Base-by-base conservation (phyloP, 75 land plant genomes). In the Adiantum capillusveneris region DNA sequence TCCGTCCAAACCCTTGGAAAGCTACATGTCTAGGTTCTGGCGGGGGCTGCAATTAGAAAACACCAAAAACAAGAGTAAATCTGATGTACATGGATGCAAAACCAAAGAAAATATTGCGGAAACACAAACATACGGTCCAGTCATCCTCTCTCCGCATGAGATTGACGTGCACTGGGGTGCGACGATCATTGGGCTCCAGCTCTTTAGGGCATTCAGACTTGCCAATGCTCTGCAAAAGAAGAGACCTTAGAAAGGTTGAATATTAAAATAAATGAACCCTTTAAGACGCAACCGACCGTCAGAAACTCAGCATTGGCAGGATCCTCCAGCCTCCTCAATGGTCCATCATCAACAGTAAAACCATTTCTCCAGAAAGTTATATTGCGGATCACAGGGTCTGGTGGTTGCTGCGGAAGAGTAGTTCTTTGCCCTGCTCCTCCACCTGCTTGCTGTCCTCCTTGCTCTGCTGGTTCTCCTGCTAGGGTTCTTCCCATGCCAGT, bases 331-430 rank as follows among this genome's bases (percentile, higher is more conserved):
- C 79, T 78, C 36, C 98, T 65, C 39, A 93, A 52, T 25, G 94
- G 89, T 55, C 98, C 94, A 79, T 93, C 90, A 70, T 83, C 76
- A 0, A 93, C 83, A 49, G 84, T 85, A 64, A 93, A 93, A 9
- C 98, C 98, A 81, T 93, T 83, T 0, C 74, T 81, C 94, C 94
- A 93, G 56, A 93, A 88, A 34, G 63, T 68, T 30, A 93, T 83
- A 31, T 58, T 88, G 67, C 86, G 98, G 21, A 63, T 46, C 11
- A 87, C 67, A 68, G 66, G 54, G 37, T 85, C 75, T 62, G 82
- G 83, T 16, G 14, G 70, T 57, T 62, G 82, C 16, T 76, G 75
- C 43, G 56, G 36, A 25, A 74, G 44, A 19, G 81, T 25, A 17
- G 62, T 19, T 21, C 44, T 41, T 34, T 25, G 37, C 20, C n/a